Evolutionary conservation across 805 yeast genomes (phyloP).

Genomic region (Candida lessepsii): DNA sequence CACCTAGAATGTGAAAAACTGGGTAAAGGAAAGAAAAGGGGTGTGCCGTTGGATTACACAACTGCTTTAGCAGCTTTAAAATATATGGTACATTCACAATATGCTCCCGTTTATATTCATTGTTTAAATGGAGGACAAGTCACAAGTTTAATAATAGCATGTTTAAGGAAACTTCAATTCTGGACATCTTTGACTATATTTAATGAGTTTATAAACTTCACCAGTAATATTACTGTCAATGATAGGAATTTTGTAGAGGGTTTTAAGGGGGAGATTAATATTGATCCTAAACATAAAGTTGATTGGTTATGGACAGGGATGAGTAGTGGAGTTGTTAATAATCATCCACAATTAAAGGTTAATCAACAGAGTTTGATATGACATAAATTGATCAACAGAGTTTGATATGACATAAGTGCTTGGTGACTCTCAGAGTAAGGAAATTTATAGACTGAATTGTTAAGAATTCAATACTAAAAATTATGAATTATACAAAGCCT

Average conservation of each 20-base stretch:
- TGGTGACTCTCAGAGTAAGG: too few relatives aligned
- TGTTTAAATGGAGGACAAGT: constrained; percentile 89
- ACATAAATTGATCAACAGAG: too few relatives aligned
- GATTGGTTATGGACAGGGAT: constrained; percentile 69
- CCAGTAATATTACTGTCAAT: constrained; percentile 74
- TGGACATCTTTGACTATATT: constrained; percentile 90
- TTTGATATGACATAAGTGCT: too few relatives aligned
- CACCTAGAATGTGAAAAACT: constrained; percentile 68
- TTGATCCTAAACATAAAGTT: constrained; percentile 46
- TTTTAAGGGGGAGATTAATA: constrained; percentile 61
- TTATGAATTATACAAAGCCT: too few relatives aligned
- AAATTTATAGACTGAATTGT: too few relatives aligned
- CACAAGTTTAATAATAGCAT: constrained; percentile 80
- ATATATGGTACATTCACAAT: constrained; percentile 54
- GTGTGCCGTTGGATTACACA: constrained; percentile 73
- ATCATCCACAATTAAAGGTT: constrained; percentile 52
- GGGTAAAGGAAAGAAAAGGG: constrained; percentile 78
- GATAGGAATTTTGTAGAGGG: constrained; percentile 84
- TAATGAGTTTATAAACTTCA: constrained; percentile 76
- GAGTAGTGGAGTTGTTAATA: constrained; percentile 54
- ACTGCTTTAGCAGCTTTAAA: constrained; percentile 61
- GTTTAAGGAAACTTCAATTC: constrained; percentile 74
- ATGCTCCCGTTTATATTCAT: constrained; percentile 77
- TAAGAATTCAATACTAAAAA: too few relatives aligned
- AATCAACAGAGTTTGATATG: too few relatives aligned